Conservation (phyloP, 208 protist genomes). For the Angomonas deanei region DNA sequence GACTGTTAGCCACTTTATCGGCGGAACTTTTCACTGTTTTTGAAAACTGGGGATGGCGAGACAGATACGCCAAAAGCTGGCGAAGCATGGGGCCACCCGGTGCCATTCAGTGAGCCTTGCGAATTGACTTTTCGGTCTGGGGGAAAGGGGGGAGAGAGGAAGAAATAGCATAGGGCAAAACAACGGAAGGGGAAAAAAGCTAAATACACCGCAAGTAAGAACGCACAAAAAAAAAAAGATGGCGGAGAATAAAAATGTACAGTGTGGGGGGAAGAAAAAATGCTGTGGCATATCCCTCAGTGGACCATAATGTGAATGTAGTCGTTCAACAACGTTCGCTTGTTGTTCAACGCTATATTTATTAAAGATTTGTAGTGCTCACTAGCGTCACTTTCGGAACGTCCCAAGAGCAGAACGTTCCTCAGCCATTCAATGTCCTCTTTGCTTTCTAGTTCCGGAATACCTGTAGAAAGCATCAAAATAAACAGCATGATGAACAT, state of each 20-base stretch:
- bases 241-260: neutral
- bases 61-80: constrained; percentile 28
- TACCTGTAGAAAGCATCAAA: constrained; percentile 87
- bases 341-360: constrained; percentile 52
- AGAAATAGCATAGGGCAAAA: constrained; percentile 7
- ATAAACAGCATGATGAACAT: constrained; percentile 84
- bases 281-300: constrained; percentile 14
- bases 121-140: neutral
- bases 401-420: constrained; percentile 49
- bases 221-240: neutral
- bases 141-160: neutral
- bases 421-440: constrained; percentile 83
- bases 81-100: constrained; percentile 27
- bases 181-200: neutral
- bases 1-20: constrained; percentile 7
- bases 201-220: neutral
- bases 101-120: constrained; percentile 14
- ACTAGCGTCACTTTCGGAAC: constrained; percentile 56
- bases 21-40: constrained; percentile 19
- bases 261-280: neutral
- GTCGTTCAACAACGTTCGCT: constrained; percentile 76
- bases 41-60: constrained; percentile 27
- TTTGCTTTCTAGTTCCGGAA: constrained; percentile 78
- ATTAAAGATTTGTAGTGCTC: constrained; percentile 78
- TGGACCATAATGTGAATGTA: constrained; percentile 89